Conservation (phyloP, 2,329 filamentous ascomycete species). For the Diaporthe citri region DNA sequence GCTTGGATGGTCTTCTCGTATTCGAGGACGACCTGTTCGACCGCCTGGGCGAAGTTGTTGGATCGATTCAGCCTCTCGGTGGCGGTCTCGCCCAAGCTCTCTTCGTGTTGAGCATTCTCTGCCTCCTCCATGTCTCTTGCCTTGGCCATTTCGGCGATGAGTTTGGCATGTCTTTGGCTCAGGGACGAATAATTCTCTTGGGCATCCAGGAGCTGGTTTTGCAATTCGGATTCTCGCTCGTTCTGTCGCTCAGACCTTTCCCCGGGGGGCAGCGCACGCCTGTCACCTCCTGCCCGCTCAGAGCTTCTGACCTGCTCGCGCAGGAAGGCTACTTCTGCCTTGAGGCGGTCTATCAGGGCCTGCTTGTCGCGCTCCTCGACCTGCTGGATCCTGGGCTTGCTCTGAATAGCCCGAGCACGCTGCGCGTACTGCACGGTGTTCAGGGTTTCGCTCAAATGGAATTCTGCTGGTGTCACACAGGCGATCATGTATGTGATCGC, state of each 20-base stretch:
- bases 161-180: slow-evolving; percentile 92
- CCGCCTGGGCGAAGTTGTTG: slow-evolving; percentile 94
- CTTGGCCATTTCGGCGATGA: slow-evolving; percentile 93
- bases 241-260: slow-evolving; percentile 84
- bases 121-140: slow-evolving; percentile 78
- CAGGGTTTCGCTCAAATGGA: slow-evolving; percentile 95
- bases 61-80: slow-evolving; percentile 93
- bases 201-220: slow-evolving; percentile 91
- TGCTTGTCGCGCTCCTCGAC: slow-evolving; percentile 94
- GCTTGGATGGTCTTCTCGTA: slow-evolving; percentile 99
- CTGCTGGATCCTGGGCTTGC: slow-evolving; percentile 96
- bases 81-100: slow-evolving; percentile 80
- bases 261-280: slow-evolving; percentile 67
- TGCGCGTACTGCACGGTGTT: slow-evolving; percentile 99
- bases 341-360: slow-evolving; percentile 90
- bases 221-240: slow-evolving; percentile 88
- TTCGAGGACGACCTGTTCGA: slow-evolving; percentile 95
- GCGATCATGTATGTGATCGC: slow-evolving; percentile 99
- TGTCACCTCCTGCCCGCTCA: slow-evolving; percentile 72
- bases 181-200: slow-evolving; percentile 96
- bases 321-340: slow-evolving; percentile 92
- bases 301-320: slow-evolving; percentile 92
- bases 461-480: slow-evolving; percentile 95
- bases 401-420: slow-evolving; percentile 94
- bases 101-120: slow-evolving; percentile 70